Evolutionary conservation across 305 asterid species (phyloP), one percentile per base, ranked within the genome.

Genomic region (Fraxinus paxiana): DNA sequence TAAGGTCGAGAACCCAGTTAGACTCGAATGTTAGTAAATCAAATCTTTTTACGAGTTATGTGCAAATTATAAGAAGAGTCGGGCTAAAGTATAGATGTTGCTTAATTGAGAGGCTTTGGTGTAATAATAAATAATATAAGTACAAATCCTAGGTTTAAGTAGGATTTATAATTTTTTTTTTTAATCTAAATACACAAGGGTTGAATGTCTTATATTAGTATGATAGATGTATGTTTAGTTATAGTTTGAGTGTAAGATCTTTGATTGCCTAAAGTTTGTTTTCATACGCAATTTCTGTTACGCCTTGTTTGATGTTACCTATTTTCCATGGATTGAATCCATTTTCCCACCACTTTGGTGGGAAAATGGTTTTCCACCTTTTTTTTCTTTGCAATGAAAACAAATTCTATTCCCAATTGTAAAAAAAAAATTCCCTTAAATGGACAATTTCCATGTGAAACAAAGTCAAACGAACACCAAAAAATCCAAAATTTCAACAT

Each of bases 251-350:
- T 28, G 18, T 73, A 48, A 41, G 28, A 73, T 43, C 17, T 79
- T 79, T 84, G 74, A 75, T 77, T 46, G 75, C 81, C 67, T 65
- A 34, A 13, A 41, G 41, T 18, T 43, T 9, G 75, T 79, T 7
- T 26, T 31, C 26, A 54, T 77, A 38, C 31, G 41, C 82, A 28
- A 33, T 35, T 75, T 67, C 74, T 34, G 7, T 26, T 33, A 28
- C 31, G 1, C 28, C 28, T 2, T 26, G 28, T 26, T 26, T 26
- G 28, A 26, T 26, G 28, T 26, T 26, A 26, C 28, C 28, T 26
- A 26, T 26, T 26, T 26, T 26, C 28, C 28, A 26, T 26, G 28
- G 28, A 26, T 26, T 26, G 28, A 26, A 26, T 26, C 33, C 3
- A 30, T 30, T 30, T 31, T 31, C 34, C 34, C 34, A 31, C 34